Base-by-base conservation (phyloP, 371 early-diverging fungal genomes). In the Syncephalastrum sp. region DNA sequence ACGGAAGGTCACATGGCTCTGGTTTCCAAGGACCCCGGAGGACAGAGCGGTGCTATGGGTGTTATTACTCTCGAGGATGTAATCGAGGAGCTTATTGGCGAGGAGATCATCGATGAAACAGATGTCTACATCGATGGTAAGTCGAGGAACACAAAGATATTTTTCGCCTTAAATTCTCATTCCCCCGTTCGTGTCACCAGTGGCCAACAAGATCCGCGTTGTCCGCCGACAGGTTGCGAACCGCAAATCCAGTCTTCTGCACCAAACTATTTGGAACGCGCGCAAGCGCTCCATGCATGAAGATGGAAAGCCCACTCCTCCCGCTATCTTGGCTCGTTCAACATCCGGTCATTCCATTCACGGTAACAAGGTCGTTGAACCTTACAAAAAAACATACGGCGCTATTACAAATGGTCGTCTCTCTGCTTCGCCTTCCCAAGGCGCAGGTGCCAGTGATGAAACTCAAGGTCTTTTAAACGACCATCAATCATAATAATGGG, bases 51-150 rank as follows among this genome's bases (percentile, higher is more conserved):
- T 27, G 76, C 88, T 4, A 67, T 97, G n/a, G 98, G 98, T 7
- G 91, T 97, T 8, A 90, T 98, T 47, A 98, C 98, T 0, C 72
- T 97, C 29, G 98, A 98, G 65, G 98, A 98, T 68, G 93, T 98
- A 12, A 93, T 98, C 61, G 97, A 98, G 70, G 97, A 96, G 74
- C 72, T 97, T n/a, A 89, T 98, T 67, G 91, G 91, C 14, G 89
- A 88, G 75, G 94, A 96, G 71, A 95, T 96, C 74, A 85, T 95
- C 42, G 96, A 96, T 67, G 97, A 93, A 63, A 95, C 95, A 1
- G 96, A 97, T 69, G 92, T 90, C 29, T 95, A 92, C 71, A 82
- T 95, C 16, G 96, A 96, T 69, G 83, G 77, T 73, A 64, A 51
- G 58, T 51, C 44, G 15, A 54, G n/a, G 38, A 13, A 41, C 16